Percentiles rank a stretch among this genome's conserved stretches.
phyloP scores from a whole-genome alignment of 768 basidiomycete genomes.

The Termitomyces sp. region DNA sequence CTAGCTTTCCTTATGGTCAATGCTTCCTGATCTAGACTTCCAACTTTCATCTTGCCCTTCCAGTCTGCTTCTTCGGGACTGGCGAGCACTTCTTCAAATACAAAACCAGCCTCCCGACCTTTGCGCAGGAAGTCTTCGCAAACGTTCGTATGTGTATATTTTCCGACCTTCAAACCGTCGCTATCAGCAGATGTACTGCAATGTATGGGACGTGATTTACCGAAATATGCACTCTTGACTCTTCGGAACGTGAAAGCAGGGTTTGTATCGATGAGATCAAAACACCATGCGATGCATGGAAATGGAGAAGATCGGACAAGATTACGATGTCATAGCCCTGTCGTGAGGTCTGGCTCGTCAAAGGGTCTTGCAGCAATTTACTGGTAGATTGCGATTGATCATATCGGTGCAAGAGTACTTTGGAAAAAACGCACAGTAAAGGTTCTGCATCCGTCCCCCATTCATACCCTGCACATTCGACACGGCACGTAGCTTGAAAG shows the following conservation, averaged over 20 bases:
- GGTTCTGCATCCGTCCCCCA: slow-evolving; percentile 52
- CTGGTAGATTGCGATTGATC: slow-evolving; percentile 6
- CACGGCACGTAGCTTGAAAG: slow-evolving; percentile 32
- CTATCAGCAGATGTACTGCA: background rate
- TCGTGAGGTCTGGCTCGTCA: background rate
- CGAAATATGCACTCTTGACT: slow-evolving; percentile 51
- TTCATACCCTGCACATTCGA: slow-evolving; percentile 49
- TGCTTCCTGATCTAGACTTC: slow-evolving; percentile 40
- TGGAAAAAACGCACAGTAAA: slow-evolving; percentile 40
- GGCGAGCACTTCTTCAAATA: slow-evolving; percentile 38
- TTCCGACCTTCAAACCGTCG: slow-evolving; percentile 38
- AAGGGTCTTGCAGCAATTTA: slow-evolving; percentile 12
- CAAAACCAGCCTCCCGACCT: slow-evolving; percentile 34
- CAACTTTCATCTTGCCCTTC: slow-evolving; percentile 43
- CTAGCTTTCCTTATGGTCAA: slow-evolving; percentile 49
- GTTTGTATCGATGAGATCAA: slow-evolving; percentile 45
- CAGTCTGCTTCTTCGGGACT: slow-evolving; percentile 32
- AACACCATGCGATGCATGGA: slow-evolving; percentile 52
- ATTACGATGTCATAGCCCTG: slow-evolving; percentile 54
- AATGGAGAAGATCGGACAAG: slow-evolving; percentile 71
- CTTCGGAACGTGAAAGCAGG: slow-evolving; percentile 38
- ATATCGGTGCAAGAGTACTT: background rate
- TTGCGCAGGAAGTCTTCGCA: slow-evolving; percentile 50
- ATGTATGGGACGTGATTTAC: slow-evolving; percentile 21
- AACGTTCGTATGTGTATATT: slow-evolving; percentile 48